Conservation (phyloP, 768 basidiomycete genomes). For the Xerocomellus amylosporus region DNA sequence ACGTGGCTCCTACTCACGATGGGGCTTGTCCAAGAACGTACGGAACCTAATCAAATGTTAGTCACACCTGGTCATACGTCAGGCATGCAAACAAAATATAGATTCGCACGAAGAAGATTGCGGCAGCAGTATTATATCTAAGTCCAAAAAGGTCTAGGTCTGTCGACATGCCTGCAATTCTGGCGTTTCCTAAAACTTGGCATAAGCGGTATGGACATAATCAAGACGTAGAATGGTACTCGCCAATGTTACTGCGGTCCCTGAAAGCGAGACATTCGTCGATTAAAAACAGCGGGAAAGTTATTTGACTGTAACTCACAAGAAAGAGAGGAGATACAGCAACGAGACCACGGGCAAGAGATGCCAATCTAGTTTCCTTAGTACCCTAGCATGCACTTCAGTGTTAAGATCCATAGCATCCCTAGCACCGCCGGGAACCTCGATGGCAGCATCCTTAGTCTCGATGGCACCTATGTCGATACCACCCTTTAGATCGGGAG, state of each 20-base stretch:
- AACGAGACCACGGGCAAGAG: conserved; percentile 7
- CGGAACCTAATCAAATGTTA: conserved; percentile 24
- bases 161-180: conserved; percentile 42
- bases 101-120: conserved; percentile 35
- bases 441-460: conserved; percentile 8
- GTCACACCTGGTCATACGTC: background rate
- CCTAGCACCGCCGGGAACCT: background rate
- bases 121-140: conserved; percentile 35
- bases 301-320: conserved; percentile 4
- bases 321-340: conserved; percentile 8
- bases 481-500: background rate
- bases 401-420: background rate
- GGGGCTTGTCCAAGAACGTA: conserved; percentile 37
- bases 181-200: conserved; percentile 34
- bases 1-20: conserved; percentile 28
- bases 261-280: conserved; percentile 14
- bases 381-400: background rate
- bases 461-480: background rate
- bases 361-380: conserved; percentile 15
- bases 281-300: background rate
- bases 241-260: conserved; percentile 44
- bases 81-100: background rate
- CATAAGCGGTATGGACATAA: background rate
- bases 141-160: conserved; percentile 37
- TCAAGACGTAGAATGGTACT: conserved; percentile 4